These are phyloP conservation scores for Citrus maxima DNA, from an alignment of 345 rosid species.

Conservation along the genomic window DNA sequence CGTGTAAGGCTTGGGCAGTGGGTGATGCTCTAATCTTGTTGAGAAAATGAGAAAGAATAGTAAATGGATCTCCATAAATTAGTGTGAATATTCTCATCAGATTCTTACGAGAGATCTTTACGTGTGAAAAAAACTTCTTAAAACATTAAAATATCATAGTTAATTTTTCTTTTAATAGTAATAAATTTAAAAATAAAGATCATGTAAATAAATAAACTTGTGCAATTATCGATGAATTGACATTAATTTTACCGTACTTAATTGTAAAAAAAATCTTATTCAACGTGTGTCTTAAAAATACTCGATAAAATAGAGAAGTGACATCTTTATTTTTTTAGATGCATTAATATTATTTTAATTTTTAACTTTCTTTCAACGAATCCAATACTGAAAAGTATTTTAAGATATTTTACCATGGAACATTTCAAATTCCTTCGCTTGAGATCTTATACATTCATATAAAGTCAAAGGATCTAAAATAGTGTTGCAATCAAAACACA, in stretches of 20 bases:
- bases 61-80: not conserved
- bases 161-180: no score
- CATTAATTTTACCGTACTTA: no score
- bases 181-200: no score
- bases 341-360: no score
- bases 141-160: not conserved
- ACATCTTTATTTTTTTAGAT: no score
- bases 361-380: no score
- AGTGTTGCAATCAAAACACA: not conserved
- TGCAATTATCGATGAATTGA: not conserved
- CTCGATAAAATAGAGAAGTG: fast-evolving
- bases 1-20: conserved; percentile 11
- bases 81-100: not conserved
- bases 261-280: no score
- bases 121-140: not conserved
- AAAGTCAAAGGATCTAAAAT: not conserved
- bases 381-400: no score
- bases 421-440: no score
- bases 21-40: not conserved
- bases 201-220: no score
- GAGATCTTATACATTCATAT: not conserved
- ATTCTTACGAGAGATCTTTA: no score
- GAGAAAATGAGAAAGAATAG: not conserved
- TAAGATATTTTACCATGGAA: no score
- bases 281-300: not conserved